A percentile compares a stretch with the other conserved stretches of the same genome.
These are phyloP conservation scores for Teunomyces barrocoloradensis DNA, from an alignment of 805 yeast genomes.

Conservation along the genomic window DNA sequence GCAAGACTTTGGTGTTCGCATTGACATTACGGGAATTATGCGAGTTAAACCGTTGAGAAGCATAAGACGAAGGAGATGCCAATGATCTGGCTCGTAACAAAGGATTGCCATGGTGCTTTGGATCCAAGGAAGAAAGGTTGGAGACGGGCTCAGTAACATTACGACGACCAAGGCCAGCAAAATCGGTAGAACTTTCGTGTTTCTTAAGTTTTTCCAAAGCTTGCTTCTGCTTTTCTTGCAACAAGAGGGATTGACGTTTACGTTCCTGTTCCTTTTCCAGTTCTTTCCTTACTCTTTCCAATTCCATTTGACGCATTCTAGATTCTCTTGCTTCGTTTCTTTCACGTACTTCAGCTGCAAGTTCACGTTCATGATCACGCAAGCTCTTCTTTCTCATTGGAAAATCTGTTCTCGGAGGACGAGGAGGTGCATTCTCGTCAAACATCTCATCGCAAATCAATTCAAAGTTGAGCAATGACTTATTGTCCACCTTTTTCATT, in stretches of 20 bases:
- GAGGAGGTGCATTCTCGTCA: neutral
- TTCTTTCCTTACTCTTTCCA: slow-evolving; percentile 6
- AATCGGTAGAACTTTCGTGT: slow-evolving; percentile 18
- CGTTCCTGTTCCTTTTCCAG: slow-evolving; percentile 15
- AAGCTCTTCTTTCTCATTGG: slow-evolving; percentile 5
- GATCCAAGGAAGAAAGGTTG: slow-evolving; percentile 32
- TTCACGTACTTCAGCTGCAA: slow-evolving; percentile 13
- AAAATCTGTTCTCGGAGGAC: slow-evolving; percentile 7
- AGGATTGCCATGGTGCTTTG: slow-evolving; percentile 27
- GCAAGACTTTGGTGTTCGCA: slow-evolving; percentile 32
- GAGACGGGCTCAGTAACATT: slow-evolving; percentile 25
- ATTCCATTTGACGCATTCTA: slow-evolving; percentile 7
- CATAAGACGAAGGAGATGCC: slow-evolving; percentile 25
- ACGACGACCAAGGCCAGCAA: slow-evolving; percentile 14
- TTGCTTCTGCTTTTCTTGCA: slow-evolving; percentile 27
- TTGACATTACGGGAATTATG: slow-evolving; percentile 5
- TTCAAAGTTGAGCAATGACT: slow-evolving; percentile 29
- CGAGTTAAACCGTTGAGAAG: slow-evolving; percentile 12
- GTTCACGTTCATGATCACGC: slow-evolving; percentile 7
- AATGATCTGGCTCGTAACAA: slow-evolving; percentile 38
- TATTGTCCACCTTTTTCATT: slow-evolving; percentile 8
- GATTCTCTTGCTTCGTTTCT: slow-evolving; percentile 12
- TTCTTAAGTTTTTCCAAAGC: slow-evolving; percentile 24
- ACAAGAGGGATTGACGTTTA: slow-evolving; percentile 19
- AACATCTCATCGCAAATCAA: slow-evolving; percentile 32